These are phyloP conservation scores for Pseudoscleropodium purum DNA, from an alignment of 225 moss, liverwort and hornwort species.

Conservation along the genomic window DNA sequence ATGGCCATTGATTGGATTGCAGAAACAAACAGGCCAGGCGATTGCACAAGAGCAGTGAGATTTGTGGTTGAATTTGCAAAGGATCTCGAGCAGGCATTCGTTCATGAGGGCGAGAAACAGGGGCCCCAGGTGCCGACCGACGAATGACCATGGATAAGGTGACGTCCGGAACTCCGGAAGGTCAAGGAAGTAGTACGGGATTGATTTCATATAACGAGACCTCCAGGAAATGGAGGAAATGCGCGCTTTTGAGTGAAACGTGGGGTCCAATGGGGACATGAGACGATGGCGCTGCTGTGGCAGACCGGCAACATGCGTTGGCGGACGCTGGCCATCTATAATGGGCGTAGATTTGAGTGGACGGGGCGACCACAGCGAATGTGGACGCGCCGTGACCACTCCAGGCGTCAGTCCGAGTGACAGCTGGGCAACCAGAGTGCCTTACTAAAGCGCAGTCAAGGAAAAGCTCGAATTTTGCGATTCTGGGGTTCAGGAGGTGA, in stretches of 20 bases:
- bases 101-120: not conserved
- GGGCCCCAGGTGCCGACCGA: constrained; percentile 6
- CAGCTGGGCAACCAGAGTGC: not conserved
- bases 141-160: constrained; percentile 17
- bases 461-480: not conserved
- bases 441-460: not conserved
- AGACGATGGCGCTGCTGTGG: not conserved
- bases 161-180: not conserved
- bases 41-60: not conserved
- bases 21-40: not conserved
- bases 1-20: not conserved
- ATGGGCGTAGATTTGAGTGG: not conserved
- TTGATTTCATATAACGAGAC: not conserved
- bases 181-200: not conserved
- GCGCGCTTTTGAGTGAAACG: not conserved
- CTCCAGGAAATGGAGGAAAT: not conserved
- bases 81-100: not conserved
- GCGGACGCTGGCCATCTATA: not conserved
- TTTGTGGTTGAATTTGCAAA: not conserved
- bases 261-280: constrained; percentile 3
- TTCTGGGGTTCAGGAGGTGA: not conserved
- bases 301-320: not conserved
- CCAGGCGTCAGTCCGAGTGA: not conserved
- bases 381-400: constrained; percentile 3
- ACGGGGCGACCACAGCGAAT: not conserved